Evolutionary conservation across 441 rosid species (phyloP), one percentile per base, ranked within the genome.

Genomic region (Gossypium davidsonii): DNA sequence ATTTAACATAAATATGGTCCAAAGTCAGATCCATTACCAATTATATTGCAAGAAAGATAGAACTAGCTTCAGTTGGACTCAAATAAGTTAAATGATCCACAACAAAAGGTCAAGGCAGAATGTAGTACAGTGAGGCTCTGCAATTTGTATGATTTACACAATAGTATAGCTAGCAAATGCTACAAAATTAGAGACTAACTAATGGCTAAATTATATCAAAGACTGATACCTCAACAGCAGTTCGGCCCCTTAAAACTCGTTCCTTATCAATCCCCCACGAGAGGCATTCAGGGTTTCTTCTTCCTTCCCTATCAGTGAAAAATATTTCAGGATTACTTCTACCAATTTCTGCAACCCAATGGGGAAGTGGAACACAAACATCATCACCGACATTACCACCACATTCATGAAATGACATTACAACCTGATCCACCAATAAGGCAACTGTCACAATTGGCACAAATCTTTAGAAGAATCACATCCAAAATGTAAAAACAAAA

Each of bases 301-400:
- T 91, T 77, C 98, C 98, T 74, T 96, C 99, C 89, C 89, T 88
- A 80, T 93, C 98, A 39, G 98, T 90, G 83, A 96, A 96, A 83
- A 86, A 93, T 67, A 96, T 88, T 75, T 93, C 97, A 72, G 97
- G 96, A 82, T 93, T 90, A 77, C 82, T 89, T 84, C 94, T 87
- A 62, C 99, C 97, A 62, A 93, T 89, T 79, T 93, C 98, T 72
- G 99, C 94, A 71, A 95, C 93, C 99, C 99, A 95, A 75, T 93
- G 94, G 37, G 99, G 99, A 72, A 95, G 89, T 56, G 98, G 99
- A 77, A 95, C 89, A 79, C 97, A 90, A 64, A 90, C 99, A 84
- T 95, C 99, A 83, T 95, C 99, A 75, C 98, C 97, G 75, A 96
- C 94, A 80, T 91, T 93, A 78, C 98, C 97, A 53, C 99, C 99